Evolutionary conservation across 164 flowering plant genomes (phyloP).

Genomic region (Macadamia tetraphylla): DNA sequence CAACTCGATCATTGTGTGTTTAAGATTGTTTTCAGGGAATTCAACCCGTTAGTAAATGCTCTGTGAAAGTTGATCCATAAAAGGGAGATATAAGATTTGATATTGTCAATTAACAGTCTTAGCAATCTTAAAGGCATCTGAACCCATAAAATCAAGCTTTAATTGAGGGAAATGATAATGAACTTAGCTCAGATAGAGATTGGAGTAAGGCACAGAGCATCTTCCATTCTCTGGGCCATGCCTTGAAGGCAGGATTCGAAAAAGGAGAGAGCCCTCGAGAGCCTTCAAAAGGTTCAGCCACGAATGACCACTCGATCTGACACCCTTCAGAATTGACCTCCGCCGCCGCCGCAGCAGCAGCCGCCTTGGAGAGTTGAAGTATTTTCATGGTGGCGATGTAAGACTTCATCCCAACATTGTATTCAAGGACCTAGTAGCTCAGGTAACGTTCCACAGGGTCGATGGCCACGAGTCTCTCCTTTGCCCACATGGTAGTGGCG

Average conservation of each 20-base stretch:
- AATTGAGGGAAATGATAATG: no score
- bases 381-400: constrained; percentile 29
- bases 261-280: constrained; percentile 19
- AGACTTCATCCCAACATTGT: constrained; percentile 25
- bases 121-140: no score
- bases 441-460: constrained; percentile 29
- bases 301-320: constrained; percentile 35
- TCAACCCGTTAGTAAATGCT: no score
- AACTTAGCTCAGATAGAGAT: no score
- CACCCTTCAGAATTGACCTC: constrained; percentile 16
- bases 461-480: constrained; percentile 34
- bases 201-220: constrained; percentile 17
- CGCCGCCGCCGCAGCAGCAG: no score
- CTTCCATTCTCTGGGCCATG: constrained; percentile 44
- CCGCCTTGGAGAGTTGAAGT: background rate
- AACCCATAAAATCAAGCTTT: no score
- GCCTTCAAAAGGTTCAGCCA: constrained; percentile 34
- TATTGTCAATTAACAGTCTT: no score
- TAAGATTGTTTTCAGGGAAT: no score
- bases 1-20: no score
- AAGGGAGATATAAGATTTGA: no score
- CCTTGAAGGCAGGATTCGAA: constrained; percentile 21
- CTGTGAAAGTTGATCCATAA: no score
- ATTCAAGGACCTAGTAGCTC: constrained; percentile 44
- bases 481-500: constrained; percentile 32